Percentiles rank a stretch among this genome's conserved stretches.
Conservation (phyloP, 2,329 filamentous ascomycete species). For the Teratosphaeriaceae sp. region DNA sequence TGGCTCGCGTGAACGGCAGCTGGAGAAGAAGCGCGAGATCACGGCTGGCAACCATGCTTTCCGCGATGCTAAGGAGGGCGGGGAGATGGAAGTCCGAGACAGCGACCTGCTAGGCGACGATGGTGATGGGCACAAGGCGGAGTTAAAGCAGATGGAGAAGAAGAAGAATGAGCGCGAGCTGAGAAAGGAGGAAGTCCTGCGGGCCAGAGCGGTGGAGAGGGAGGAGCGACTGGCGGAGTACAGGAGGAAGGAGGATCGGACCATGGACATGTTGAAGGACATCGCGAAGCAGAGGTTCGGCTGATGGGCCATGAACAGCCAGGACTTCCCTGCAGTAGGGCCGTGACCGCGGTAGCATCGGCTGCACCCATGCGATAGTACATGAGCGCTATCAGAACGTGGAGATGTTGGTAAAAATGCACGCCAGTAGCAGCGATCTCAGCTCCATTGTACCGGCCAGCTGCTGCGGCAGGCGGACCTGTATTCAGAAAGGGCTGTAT, state of each 20-base stretch:
- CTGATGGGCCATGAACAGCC: too few relatives aligned
- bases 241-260: slow-evolving; percentile 71
- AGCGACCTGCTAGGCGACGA: slow-evolving; percentile 71
- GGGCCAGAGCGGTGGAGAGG: slow-evolving; percentile 70
- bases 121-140: slow-evolving; percentile 59
- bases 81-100: slow-evolving; percentile 60
- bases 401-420: too few relatives aligned
- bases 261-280: slow-evolving; percentile 72
- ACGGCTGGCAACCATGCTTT: slow-evolving; percentile 71
- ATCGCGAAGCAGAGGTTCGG: slow-evolving; percentile 77
- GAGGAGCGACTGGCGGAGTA: slow-evolving; percentile 67
- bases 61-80: slow-evolving; percentile 57
- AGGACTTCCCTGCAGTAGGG: too few relatives aligned
- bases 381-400: too few relatives aligned
- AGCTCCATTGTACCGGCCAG: too few relatives aligned
- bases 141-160: slow-evolving; percentile 58
- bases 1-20: slow-evolving; percentile 71
- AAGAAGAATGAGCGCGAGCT: slow-evolving; percentile 82
- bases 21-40: slow-evolving; percentile 75
- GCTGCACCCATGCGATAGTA: too few relatives aligned
- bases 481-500: too few relatives aligned
- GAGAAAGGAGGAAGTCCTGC: slow-evolving; percentile 68
- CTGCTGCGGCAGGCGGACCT: too few relatives aligned
- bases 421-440: too few relatives aligned
- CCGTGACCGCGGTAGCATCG: too few relatives aligned